Base-by-base conservation (phyloP, 805 yeast genomes). In the Metschnikowia borealis region DNA sequence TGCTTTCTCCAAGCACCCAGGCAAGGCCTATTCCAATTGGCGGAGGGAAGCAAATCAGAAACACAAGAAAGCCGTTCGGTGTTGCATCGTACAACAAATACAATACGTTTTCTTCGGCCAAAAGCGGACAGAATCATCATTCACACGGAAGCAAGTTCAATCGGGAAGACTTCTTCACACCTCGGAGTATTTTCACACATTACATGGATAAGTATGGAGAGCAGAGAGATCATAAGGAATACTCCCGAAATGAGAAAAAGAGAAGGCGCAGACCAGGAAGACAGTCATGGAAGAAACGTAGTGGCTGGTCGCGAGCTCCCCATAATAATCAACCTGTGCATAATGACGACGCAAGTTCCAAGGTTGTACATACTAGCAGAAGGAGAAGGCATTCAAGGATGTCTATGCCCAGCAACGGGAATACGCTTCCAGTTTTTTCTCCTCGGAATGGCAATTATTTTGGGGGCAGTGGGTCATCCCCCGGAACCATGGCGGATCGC, bases 161-260 rank as follows among this genome's bases (percentile, higher is more conserved):
- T 56, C 75, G 92, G 46, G 85, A 83, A 58, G 92, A 87, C 62
- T 84, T 78, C 57, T 87, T 85, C 63, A 87, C 94, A 3, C 94
- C 94, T 2, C 86, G 85, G 49, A 81, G 90, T 23, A 85, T 83
- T 5, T 79, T 82, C 59, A 81, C 79, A 51, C 85, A 83, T 55
- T 85, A 83, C 63, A 79, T 85, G 85, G 89, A 82, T 55, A 82
- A 83, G 54, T 73, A 72, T 53, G 73, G 83, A 67, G 68, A 78
- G 70, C 64, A 73, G 56, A 62, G 70, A 62, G 61, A 61, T 35
- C 55, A 49, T 10, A 54, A 53, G 20, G 53, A 44, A 7, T 41
- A 34, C 17, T 48, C 26, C 34, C 47, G 52, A 46, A 52, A 37
- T 32, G 54, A 53, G 50, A 44, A 44, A 62, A 50, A 48, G 56